Evolutionary conservation across 148 eudicot genomes (phyloP), one percentile per base, ranked within the genome.

Genomic region (Camellia japonica): DNA sequence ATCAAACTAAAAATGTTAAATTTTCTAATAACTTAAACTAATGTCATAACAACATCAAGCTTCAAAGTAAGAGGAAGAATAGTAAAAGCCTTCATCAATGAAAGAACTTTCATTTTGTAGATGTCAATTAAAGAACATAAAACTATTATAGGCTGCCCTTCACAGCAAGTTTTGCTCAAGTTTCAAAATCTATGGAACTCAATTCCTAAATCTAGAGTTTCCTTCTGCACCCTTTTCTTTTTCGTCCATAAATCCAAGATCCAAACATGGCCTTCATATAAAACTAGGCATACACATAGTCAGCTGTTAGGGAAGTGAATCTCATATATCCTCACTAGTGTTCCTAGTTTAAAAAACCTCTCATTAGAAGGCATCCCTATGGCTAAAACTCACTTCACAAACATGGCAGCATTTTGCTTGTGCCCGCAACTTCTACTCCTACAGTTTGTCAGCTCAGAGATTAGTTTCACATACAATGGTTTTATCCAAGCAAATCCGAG

Each of bases 401-500:
- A 20, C 7, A 51, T 72, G 75, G 60, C 60, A 74, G 16, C 41
- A 43, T 8, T 73, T 38, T 73, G 43, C 42, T 30, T n/a, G 2
- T 59, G 63, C 38, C 11, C 65, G 71, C 73, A 52, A 54, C 78
- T 80, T 73, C 23, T 73, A 14, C 44, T 74, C 43, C 47, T 73
- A 73, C 30, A n/a, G 23, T 62, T 52, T 11, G 65, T 73, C 43
- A 41, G 70, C 51, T 73, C 71, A 2, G 72, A 74, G 55, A 42
- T 80, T 14, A 79, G 58, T 59, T 69, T 79, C 62, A 71, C 60
- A 12, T 70, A 71, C 56, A 71, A 69, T 43, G 81, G 81, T 9
- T 79, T 71, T 46, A 65, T 30, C 58, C 58, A 58, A 66, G 75
- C 81, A 60, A 79, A 79, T 79, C 14, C 71, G 76, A 79, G 75